Evolutionary conservation across 805 yeast genomes (phyloP), one percentile per base, ranked within the genome.

Genomic region (Barnettozyma vustinii): DNA sequence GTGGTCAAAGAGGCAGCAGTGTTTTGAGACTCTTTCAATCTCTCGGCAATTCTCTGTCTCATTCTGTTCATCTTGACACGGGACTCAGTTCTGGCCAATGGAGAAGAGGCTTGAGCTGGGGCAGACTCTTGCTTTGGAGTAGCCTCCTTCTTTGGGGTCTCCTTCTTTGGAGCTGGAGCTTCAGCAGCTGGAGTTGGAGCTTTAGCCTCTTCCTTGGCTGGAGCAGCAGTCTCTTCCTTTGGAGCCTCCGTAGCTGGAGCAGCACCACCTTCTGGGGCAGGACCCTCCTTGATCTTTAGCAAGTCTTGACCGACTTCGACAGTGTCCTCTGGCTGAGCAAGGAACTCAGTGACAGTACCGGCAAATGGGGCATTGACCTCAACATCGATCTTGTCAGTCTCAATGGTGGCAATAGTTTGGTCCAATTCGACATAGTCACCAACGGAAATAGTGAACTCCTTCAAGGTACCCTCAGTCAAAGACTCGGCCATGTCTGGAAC

Each of bases 401-500:
- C 99, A 60, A 94, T 92, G 56, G 97, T 91, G 50, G 98, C 98
- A 58, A 94, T 76, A 56, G 87, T 81, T 72, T 92, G 98, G 69
- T 92, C 98, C 58, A 73, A 80, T 50, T 77, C 79, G 48, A 92
- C 92, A 60, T 71, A 90, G 52, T 92, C 98, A 57, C 99, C 99
- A 53, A 90, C 89, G 53, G 79, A 71, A 65, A 84, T 84, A 56
- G 75, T 72, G 64, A 73, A 84, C 51, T 77, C 79, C 53, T 87
- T 75, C 57, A 94, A 77, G 44, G 98, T 88, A 66, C 99, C 99
- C 70, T 94, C 99, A 39, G 97, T 88, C 64, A 94, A 84, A 45
- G 97, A 91, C 73, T 94, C 99, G 40, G 99, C 98, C 97, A 94
- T 90, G 56, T 88, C 95, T 44, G 99, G 99, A 20, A 94, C 98